These are phyloP conservation scores for Alternaria triticina DNA, from an alignment of 2,329 filamentous ascomycete species.

Conservation along the genomic window DNA sequence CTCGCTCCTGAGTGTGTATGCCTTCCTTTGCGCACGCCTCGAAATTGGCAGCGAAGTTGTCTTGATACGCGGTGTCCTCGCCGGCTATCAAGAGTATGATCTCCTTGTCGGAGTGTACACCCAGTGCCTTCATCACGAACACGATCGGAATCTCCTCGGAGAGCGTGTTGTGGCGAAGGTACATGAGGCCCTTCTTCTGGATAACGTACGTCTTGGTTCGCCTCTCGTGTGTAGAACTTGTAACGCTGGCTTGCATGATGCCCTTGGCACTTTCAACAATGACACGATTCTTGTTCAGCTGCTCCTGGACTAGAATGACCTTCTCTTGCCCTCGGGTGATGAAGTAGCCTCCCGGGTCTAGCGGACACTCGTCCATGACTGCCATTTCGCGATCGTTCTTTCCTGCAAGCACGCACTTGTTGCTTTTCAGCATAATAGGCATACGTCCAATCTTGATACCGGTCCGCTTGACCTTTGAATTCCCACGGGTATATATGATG, in stretches of 20 bases:
- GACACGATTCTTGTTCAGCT: slow-evolving; percentile 98
- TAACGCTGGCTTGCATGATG: slow-evolving; percentile 93
- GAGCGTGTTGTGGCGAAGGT: slow-evolving; percentile 89
- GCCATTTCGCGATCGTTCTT: slow-evolving; percentile 90
- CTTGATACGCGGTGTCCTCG: slow-evolving; percentile 85
- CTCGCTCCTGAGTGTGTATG: slow-evolving; percentile 92
- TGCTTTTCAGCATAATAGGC: slow-evolving; percentile 96
- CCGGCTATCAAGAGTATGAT: slow-evolving; percentile 91
- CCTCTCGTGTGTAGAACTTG: slow-evolving; percentile 88
- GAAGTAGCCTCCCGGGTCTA: slow-evolving; percentile 97
- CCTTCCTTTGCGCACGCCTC: slow-evolving; percentile 85
- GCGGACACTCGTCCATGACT: slow-evolving; percentile 88
- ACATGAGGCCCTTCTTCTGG: slow-evolving; percentile 90
- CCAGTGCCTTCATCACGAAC: slow-evolving; percentile 89
- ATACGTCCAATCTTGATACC: slow-evolving; percentile 84
- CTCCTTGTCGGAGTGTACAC: slow-evolving; percentile 91
- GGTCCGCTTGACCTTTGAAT: slow-evolving; percentile 74
- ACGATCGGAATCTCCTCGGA: slow-evolving; percentile 95
- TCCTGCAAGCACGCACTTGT: slow-evolving; percentile 84
- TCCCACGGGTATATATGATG: slow-evolving; percentile 85
- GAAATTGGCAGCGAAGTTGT: slow-evolving; percentile 94
- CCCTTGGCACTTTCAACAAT: slow-evolving; percentile 97
- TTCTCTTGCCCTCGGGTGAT: slow-evolving; percentile 98
- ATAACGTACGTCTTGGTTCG: slow-evolving; percentile 98
- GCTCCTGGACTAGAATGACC: slow-evolving; percentile 97